These are phyloP conservation scores for Stachybotrys chartarum DNA, from an alignment of 2,329 filamentous ascomycete species.

Conservation along the genomic window DNA sequence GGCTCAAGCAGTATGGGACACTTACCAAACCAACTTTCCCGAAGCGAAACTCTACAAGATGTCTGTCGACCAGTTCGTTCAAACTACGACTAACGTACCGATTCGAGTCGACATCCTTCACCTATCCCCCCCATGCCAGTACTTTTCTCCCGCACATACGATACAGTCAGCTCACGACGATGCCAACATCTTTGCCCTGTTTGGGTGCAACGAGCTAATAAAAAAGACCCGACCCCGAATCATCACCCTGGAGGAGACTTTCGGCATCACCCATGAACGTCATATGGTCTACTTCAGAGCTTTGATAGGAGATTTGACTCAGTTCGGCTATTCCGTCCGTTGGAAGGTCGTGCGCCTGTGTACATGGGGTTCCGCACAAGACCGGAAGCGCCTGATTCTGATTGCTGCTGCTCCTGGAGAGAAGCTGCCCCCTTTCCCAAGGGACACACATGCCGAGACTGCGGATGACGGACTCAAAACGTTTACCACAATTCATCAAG, in stretches of 20 bases:
- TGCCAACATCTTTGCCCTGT: conserved; percentile 55
- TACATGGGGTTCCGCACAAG: conserved; percentile 44
- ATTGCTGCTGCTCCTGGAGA: conserved; percentile 63
- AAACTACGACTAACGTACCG: conserved; percentile 11
- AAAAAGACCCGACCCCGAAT: conserved; percentile 55
- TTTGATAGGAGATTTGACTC: conserved; percentile 57
- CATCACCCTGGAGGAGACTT: conserved; percentile 74
- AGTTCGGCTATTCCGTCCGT: conserved; percentile 59
- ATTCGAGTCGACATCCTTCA: conserved; percentile 62
- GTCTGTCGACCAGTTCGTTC: conserved; percentile 43
- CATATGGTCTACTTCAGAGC: conserved; percentile 50
- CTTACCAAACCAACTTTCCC: conserved; percentile 53
- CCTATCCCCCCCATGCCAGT: conserved; percentile 71
- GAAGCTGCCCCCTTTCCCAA: conserved; percentile 57
- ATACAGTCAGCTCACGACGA: conserved; percentile 61
- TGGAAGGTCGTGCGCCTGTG: conserved; percentile 55
- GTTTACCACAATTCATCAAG: conserved; percentile 37
- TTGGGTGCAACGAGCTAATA: conserved; percentile 48
- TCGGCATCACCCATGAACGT: conserved; percentile 50
- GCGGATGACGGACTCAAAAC: conserved; percentile 26
- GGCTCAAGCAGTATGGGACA: conserved; percentile 45
- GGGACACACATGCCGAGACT: conserved; percentile 46
- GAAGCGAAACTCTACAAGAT: conserved; percentile 38
- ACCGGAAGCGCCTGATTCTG: conserved; percentile 45
- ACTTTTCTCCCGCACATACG: conserved; percentile 67